A percentile compares a stretch with the other conserved stretches of the same genome.
These are phyloP conservation scores for Trichopus zeylanicus DNA, from an alignment of 116 monocot genomes.

Conservation along the genomic window DNA sequence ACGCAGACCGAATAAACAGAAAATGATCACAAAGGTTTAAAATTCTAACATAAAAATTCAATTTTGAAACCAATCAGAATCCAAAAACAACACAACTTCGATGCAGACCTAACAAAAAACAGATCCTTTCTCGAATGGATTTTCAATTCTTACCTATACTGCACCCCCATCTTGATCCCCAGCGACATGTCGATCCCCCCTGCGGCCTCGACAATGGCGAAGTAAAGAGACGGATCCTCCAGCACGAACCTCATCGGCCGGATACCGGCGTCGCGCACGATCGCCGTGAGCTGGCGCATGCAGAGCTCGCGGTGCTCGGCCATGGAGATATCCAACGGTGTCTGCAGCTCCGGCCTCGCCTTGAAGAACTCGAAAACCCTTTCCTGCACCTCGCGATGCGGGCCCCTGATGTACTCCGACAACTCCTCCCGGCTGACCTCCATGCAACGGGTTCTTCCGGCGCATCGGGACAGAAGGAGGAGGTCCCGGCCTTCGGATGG, in stretches of 20 bases:
- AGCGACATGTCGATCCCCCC: conserved; percentile 87
- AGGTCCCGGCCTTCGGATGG: not conserved
- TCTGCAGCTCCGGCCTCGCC: conserved; percentile 68
- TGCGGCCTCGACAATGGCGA: conserved; percentile 62
- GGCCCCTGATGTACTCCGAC: conserved; percentile 38
- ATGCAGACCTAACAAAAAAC: not conserved
- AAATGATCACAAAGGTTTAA: too few species aligned
- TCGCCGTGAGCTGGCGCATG: conserved; percentile 68
- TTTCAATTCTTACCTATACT: conserved; percentile 66
- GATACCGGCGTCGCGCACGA: conserved; percentile 75
- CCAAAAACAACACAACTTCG: not conserved
- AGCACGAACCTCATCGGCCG: conserved; percentile 45
- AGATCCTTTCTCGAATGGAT: too few species aligned
- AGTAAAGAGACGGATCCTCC: conserved; percentile 62
- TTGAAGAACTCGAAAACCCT: conserved; percentile 62
- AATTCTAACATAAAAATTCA: too few species aligned
- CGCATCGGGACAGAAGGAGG: conserved; percentile 31
- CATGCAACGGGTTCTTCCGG: conserved; percentile 6
- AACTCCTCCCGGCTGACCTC: conserved; percentile 21
- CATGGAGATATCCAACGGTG: conserved; percentile 77
- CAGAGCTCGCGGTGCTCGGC: conserved; percentile 81
- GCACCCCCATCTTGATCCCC: conserved; percentile 86
- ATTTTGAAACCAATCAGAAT: too few species aligned
- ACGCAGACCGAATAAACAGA: too few species aligned
- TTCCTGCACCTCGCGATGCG: conserved; percentile 54